Base-by-base conservation (phyloP, 2,329 filamentous ascomycete genomes). In the Herpotrichia juniperi region DNA sequence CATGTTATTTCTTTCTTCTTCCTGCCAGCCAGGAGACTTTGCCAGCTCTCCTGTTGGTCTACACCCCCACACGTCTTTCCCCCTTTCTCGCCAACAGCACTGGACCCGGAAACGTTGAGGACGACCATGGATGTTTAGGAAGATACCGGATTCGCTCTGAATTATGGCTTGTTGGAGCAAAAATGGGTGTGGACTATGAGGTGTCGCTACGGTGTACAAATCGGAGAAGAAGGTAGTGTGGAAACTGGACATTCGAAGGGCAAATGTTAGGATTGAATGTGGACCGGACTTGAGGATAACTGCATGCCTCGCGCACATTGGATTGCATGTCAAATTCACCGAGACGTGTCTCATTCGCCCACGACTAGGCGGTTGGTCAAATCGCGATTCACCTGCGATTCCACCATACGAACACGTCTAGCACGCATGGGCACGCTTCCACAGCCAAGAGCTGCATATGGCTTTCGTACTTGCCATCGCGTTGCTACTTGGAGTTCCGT, bases 301-400 rank as follows among this genome's bases (percentile, higher is more conserved):
- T 59, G 59, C 60, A 62, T 61, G 40, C 55, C 57, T 44, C 37
- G 39, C 42, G 40, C 26, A 28, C 32, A 35, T 30, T 46, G 48
- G 53, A 54, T 50, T 56, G 31, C 45, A 48, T 21, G 32, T 22
- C 39, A 46, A 42, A 37, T 16, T 26, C 17, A 25, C 17, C 40
- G 44, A 50, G 34, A 45, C 37, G 32, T 55, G 46, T 55, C 56
- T 57, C 22, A 52, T 51, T 53, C 24, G 24, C 5, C 25, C 43
- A 31, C 9, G 8, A 5, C 6, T 7, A 6, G 6, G 6, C 17
- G 16, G 16, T 25, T 9, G n/a, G 19, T 11, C 19, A 8, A 40
- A 40, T 25, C 19, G 37, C 37, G 19, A 8, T 22, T 40, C 19
- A 37, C 34, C 34, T 19, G 21, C 34, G n/a, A 37, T 17, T 37